Conservation (phyloP, 1,284 basidiomycete species). For the Ganoderma lingzhi region DNA sequence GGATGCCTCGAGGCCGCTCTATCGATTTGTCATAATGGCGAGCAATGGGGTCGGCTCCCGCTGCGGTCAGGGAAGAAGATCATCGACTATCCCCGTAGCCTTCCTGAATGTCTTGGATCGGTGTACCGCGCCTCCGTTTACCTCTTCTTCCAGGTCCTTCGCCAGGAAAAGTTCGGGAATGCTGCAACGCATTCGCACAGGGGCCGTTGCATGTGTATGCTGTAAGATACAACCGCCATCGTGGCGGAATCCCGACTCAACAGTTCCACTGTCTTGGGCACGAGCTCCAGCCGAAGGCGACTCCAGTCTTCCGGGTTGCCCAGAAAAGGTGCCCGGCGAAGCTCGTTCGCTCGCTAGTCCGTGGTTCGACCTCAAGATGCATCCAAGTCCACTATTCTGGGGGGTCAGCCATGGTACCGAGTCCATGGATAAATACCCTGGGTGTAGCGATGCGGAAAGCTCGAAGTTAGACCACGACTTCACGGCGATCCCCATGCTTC, state of each 20-base stretch:
- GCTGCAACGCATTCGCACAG: not conserved
- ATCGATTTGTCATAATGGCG: not conserved
- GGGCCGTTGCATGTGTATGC: slow-evolving; percentile 1
- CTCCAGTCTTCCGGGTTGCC: slow-evolving; percentile 3
- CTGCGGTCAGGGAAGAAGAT: slow-evolving; percentile 6
- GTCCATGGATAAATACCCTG: slow-evolving; percentile 6
- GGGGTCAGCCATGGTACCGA: not conserved
- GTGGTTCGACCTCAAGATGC: not conserved
- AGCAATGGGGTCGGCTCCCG: slow-evolving; percentile 3
- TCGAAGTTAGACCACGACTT: slow-evolving; percentile 6
- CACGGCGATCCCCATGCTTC: slow-evolving; percentile 1
- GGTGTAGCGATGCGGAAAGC: not conserved
- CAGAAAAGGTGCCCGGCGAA: not conserved
- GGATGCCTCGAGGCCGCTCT: slow-evolving; percentile 5
- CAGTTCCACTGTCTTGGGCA: slow-evolving; percentile 8
- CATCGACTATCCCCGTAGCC: not conserved
- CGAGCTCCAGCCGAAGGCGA: not conserved
- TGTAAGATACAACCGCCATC: slow-evolving; percentile 2
- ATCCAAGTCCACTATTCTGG: not conserved
- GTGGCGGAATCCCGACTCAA: slow-evolving; percentile 9
- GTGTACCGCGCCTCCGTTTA: not conserved
- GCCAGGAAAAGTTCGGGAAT: slow-evolving; percentile 2
- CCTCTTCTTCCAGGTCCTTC: slow-evolving; percentile 1
- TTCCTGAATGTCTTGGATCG: not conserved
- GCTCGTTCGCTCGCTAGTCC: not conserved